Evolutionary conservation across 2,329 filamentous ascomycete species (phyloP), one percentile per base, ranked within the genome.

Genomic region (Kalaharituber pfeilii): DNA sequence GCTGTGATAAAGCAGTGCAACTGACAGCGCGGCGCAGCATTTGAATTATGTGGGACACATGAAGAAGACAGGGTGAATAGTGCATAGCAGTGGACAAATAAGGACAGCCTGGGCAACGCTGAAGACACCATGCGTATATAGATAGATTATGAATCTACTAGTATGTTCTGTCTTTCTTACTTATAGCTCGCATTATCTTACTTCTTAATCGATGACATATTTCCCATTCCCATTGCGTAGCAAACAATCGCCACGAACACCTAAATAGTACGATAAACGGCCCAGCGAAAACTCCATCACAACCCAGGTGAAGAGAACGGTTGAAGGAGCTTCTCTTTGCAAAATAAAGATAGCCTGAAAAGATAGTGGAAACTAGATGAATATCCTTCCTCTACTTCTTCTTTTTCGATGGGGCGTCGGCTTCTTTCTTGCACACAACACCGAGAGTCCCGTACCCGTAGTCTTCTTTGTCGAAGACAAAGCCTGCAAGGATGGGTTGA

Each of bases 401-500:
- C 65, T 75, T 75, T 67, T 76, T 75, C 60, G 69, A 66, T 58
- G 57, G 69, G 68, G 57, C 74, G 69, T 76, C 75, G 57, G 78
- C 79, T 63, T 82, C 76, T 69, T 80, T 81, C 69, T 82, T 81
- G 67, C 89, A 84, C 70, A 91, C 87, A 59, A 95, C 87, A 65
- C 93, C 74, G 66, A 96, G 77, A 60, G 80, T 78, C 53, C 85
- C 89, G 81, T 86, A 94, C 67, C 80, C 86, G n/a, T 49, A 45
- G 71, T 94, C 86, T 63, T 94, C 84, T 68, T 83, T 85, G 71
- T 94, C 84, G 88, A 88, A 95, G 75, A 94, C 87, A 73, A 96
- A 95, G 62, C 89, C 89, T 65, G 82, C 82, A 62, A 96, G 81
- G 75, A 88, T 86, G 60, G 88, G 86, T 62, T 78, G 75, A 54